Percentiles rank a stretch among this genome's conserved stretches.
These are phyloP conservation scores for Tetrahymena thermophila DNA, from an alignment of 73 alveolate genomes.

Conservation along the genomic window DNA sequence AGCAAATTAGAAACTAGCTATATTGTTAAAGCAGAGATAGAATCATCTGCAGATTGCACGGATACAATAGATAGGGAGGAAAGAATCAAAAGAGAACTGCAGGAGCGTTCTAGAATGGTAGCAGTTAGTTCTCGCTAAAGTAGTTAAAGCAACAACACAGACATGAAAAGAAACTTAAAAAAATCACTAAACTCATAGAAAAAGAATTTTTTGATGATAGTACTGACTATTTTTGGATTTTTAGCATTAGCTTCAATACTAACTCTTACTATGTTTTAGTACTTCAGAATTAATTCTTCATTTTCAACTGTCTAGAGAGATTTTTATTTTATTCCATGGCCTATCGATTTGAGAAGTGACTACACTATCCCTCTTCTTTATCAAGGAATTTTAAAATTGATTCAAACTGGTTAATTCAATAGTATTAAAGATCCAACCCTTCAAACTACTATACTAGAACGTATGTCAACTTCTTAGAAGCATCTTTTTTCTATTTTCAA, in stretches of 20 bases:
- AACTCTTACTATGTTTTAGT: neutral
- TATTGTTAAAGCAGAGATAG: neutral
- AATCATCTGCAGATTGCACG: neutral
- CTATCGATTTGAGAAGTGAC: neutral
- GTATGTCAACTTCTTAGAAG: neutral
- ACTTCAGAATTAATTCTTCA: neutral
- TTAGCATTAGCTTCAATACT: neutral
- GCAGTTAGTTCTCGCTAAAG: neutral
- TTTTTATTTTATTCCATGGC: neutral
- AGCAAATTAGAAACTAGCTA: neutral
- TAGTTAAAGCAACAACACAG: neutral
- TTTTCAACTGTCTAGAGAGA: neutral
- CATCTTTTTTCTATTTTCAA: neutral
- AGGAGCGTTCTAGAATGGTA: neutral
- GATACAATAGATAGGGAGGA: neutral
- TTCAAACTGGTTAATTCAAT: neutral
- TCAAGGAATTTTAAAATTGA: neutral
- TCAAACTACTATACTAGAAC: neutral
- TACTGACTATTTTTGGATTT: neutral
- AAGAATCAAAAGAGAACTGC: neutral
- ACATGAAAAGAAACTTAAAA: neutral
- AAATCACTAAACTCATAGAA: neutral
- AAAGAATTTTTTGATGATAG: neutral
- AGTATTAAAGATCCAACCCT: neutral
- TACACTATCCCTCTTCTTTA: neutral